These are phyloP conservation scores for Cadophora luteo-olivacea DNA, from an alignment of 2,329 filamentous ascomycete species.

Conservation along the genomic window DNA sequence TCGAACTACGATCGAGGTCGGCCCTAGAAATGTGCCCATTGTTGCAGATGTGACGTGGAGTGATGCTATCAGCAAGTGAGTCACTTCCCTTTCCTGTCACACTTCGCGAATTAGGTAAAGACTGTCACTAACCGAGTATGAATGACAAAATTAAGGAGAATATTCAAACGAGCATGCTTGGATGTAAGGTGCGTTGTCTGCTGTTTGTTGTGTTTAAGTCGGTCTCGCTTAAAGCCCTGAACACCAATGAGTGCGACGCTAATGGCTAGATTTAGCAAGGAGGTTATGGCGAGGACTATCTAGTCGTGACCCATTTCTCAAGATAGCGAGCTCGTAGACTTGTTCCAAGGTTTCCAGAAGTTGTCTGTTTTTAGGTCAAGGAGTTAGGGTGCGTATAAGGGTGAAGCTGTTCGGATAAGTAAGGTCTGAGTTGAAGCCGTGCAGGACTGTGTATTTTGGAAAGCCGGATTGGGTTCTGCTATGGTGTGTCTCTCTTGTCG, in stretches of 20 bases:
- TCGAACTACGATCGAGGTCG: background rate
- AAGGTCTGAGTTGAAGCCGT: no score
- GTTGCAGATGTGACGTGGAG: background rate
- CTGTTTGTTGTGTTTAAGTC: background rate
- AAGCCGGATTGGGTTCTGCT: no score
- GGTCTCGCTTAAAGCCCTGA: constrained; percentile 3
- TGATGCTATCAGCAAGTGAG: background rate
- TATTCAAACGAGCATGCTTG: background rate
- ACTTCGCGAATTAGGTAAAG: background rate
- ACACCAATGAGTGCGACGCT: background rate
- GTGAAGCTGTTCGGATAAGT: no score
- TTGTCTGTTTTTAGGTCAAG: background rate
- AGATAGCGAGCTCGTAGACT: background rate
- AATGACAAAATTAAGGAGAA: background rate
- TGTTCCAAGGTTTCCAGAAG: background rate
- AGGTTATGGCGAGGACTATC: background rate
- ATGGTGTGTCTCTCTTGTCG: no score
- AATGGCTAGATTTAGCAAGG: background rate
- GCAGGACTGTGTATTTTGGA: no score
- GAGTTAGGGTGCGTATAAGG: no score
- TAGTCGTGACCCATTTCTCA: background rate
- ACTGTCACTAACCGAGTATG: background rate
- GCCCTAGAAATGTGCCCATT: background rate
- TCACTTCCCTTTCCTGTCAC: background rate
- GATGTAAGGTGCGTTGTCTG: background rate